Percentiles rank a stretch among this genome's conserved stretches.
phyloP scores from a whole-genome alignment of 495 filamentous ascomycete species.

The Tuber calosporum region DNA sequence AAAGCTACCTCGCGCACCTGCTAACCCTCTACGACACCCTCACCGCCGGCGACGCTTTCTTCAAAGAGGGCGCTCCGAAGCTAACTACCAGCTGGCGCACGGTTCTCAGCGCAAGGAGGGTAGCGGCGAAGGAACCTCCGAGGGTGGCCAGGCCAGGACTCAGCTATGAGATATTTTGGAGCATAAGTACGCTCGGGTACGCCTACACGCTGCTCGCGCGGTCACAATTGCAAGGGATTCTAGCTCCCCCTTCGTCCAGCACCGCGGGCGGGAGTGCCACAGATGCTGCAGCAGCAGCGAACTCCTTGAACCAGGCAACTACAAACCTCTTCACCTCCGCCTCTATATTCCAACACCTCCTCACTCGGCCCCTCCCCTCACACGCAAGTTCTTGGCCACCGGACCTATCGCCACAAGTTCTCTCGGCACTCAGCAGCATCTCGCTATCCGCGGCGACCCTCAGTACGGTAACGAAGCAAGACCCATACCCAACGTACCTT shows the following conservation, averaged over 20 bases:
- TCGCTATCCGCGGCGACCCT: constrained; percentile 83
- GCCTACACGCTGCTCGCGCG: constrained; percentile 65
- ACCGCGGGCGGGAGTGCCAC: constrained; percentile 49
- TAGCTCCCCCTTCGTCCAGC: constrained; percentile 15
- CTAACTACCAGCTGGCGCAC: constrained; percentile 64
- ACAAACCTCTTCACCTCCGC: constrained; percentile 70
- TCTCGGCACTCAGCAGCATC: constrained; percentile 64
- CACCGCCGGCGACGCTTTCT: constrained; percentile 58
- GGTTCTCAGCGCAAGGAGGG: constrained; percentile 51
- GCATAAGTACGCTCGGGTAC: constrained; percentile 67
- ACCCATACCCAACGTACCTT: constrained; percentile 67
- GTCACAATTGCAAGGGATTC: constrained; percentile 45
- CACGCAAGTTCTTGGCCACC: constrained; percentile 26
- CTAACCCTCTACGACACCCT: constrained; percentile 43
- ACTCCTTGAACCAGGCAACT: constrained; percentile 64
- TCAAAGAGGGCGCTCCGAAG: constrained; percentile 46
- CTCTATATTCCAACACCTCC: constrained; percentile 65
- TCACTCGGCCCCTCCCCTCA: constrained; percentile 37
- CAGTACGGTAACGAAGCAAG: constrained; percentile 82
- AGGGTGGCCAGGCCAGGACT: constrained; percentile 64
- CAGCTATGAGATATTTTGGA: constrained; percentile 75
- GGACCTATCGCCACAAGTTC: constrained; percentile 59
- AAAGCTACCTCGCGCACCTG: constrained; percentile 72
- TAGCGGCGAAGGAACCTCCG: constrained; percentile 20
- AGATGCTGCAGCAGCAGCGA: constrained; percentile 60